These are phyloP conservation scores for Rhodotorula glutinis DNA, from an alignment of 1,284 basidiomycete genomes.

Conservation along the genomic window DNA sequence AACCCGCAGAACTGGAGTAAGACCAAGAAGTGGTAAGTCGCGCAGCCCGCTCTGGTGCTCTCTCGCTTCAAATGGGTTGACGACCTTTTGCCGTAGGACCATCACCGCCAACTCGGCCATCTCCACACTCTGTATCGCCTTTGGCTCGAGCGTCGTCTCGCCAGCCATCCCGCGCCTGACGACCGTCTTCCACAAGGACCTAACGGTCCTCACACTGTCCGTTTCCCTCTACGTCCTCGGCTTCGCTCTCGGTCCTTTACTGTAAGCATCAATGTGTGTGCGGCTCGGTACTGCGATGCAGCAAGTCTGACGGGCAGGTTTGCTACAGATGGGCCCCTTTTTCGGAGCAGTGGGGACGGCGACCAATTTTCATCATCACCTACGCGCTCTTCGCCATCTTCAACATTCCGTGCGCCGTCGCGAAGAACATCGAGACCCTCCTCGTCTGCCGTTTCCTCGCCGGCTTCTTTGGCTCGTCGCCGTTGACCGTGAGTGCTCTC, in stretches of 20 bases:
- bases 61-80: background rate
- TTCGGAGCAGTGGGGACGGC: constrained; percentile 61
- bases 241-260: constrained; percentile 18
- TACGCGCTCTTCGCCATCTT: constrained; percentile 60
- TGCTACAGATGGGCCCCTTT: constrained; percentile 61
- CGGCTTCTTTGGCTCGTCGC: constrained; percentile 60
- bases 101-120: constrained; percentile 23
- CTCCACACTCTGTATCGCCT: constrained; percentile 53
- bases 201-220: constrained; percentile 40
- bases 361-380: constrained; percentile 59
- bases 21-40: constrained; percentile 23
- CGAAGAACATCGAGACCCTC: constrained; percentile 60
- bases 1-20: constrained; percentile 30
- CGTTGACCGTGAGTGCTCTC: constrained; percentile 52
- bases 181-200: constrained; percentile 53
- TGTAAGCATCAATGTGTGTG: background rate
- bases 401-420: constrained; percentile 63
- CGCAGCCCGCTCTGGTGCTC: background rate
- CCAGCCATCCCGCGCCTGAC: constrained; percentile 55
- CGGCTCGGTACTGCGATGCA: too few relatives aligned
- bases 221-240: constrained; percentile 50
- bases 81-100: background rate
- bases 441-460: constrained; percentile 59
- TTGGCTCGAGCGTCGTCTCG: constrained; percentile 42
- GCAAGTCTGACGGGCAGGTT: background rate